Conservation (phyloP, 2,329 filamentous ascomycete species). For the Alternaria angustiovoidea region DNA sequence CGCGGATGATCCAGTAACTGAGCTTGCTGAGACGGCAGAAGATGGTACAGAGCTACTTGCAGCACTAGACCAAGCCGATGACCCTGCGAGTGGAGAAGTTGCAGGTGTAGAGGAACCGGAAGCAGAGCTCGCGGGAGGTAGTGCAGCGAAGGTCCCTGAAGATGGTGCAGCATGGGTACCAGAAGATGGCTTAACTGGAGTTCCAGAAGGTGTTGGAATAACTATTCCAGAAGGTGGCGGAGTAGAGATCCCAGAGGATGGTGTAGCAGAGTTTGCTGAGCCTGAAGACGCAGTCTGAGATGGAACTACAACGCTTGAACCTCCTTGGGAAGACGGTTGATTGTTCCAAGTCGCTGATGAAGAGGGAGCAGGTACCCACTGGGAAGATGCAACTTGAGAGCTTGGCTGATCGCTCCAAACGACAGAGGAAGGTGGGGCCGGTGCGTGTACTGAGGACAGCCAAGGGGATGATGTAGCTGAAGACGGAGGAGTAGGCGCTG, state of each 20-base stretch:
- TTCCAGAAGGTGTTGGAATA: background rate
- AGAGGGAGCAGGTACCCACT: background rate
- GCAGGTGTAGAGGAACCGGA: background rate
- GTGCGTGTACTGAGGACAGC: background rate
- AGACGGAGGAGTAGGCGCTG: background rate
- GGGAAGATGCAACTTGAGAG: background rate
- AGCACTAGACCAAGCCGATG: background rate
- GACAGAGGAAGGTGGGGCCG: background rate
- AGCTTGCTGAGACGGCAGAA: background rate
- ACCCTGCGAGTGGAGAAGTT: background rate
- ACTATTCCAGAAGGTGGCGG: background rate
- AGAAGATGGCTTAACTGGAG: background rate
- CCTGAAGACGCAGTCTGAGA: background rate
- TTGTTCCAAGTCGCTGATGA: background rate
- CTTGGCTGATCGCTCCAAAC: background rate
- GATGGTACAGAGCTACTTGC: background rate
- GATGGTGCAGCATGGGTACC: too few species aligned
- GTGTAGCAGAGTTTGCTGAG: background rate
- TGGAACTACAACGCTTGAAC: background rate
- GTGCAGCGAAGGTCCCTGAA: background rate
- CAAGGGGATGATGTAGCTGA: background rate
- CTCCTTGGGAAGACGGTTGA: background rate
- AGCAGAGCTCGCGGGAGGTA: background rate
- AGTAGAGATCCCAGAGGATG: background rate
- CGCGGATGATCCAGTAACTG: background rate